Conservation (phyloP, 176 grass and related monocot species). For the Cymbopogon citratus region DNA sequence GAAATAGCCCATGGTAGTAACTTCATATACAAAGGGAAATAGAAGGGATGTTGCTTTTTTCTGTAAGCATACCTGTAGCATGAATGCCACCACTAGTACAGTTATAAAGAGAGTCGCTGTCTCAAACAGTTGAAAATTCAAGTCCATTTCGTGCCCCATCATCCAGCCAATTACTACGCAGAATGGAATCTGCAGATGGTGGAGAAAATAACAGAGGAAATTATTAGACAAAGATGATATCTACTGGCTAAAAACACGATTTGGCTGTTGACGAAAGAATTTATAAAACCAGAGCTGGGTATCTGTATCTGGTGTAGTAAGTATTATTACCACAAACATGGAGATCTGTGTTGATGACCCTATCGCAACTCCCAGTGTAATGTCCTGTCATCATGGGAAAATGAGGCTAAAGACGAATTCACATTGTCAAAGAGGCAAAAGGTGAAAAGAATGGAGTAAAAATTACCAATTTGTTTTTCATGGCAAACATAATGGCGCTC, state of each 20-base stretch:
- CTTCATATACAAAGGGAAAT: constrained; percentile 1
- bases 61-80: constrained; percentile 74
- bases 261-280: neutral
- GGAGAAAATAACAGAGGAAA: neutral
- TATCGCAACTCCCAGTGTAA: constrained; percentile 94
- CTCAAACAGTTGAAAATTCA: constrained; percentile 98
- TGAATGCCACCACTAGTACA: constrained; percentile 89
- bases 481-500: constrained; percentile 99
- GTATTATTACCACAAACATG: constrained; percentile 89
- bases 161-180: constrained; percentile 97
- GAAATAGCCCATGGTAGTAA: neutral
- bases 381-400: constrained; percentile 55
- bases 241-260: neutral
- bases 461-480: constrained; percentile 97
- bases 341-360: constrained; percentile 98
- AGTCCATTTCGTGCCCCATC: constrained; percentile 96
- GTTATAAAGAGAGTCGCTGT: constrained; percentile 94
- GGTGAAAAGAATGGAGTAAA: neutral
- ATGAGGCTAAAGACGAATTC: constrained; percentile 16
- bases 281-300: constrained; percentile 9
- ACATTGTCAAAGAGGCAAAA: constrained; percentile 23
- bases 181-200: constrained; percentile 77
- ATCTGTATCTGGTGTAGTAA: neutral
- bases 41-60: neutral
- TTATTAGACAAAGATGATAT: neutral